phyloP scores from a whole-genome alignment of 805 yeast genomes.

The Tetrapisispora nanseiensis region DNA sequence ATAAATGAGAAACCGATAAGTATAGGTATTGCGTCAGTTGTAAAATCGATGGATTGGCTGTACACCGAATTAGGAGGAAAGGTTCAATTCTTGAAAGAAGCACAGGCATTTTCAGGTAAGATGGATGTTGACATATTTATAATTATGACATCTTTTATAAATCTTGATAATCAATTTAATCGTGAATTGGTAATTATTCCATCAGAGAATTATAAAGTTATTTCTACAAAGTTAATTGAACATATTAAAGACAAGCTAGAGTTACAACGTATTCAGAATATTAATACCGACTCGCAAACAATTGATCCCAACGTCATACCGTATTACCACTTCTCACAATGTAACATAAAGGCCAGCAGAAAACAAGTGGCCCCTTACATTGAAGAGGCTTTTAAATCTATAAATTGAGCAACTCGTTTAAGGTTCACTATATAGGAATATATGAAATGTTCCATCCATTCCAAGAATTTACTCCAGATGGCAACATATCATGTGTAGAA shows the following conservation, averaged over 20 bases:
- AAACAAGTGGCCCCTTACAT: constrained; percentile 73
- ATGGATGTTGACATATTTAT: constrained; percentile 33
- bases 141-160: constrained; percentile 40
- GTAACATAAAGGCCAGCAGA: constrained; percentile 57
- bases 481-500: constrained; percentile 9
- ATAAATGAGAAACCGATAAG: constrained; percentile 19
- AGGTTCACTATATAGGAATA: background rate
- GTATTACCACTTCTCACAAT: constrained; percentile 33
- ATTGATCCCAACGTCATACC: background rate
- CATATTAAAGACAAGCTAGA: constrained; percentile 10
- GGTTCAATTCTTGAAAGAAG: constrained; percentile 14
- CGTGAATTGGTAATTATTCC: constrained; percentile 37
- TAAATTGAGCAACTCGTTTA: background rate
- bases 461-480: constrained; percentile 7
- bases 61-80: constrained; percentile 24
- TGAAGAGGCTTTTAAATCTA: constrained; percentile 16
- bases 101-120: constrained; percentile 20
- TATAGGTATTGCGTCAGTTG: constrained; percentile 73
- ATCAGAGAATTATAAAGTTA: constrained; percentile 9
- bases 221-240: constrained; percentile 7
- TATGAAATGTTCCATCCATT: constrained; percentile 16
- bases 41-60: constrained; percentile 52
- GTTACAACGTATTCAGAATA: constrained; percentile 4
- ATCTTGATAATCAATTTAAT: constrained; percentile 24
- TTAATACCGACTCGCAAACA: background rate